Base-by-base conservation (phyloP, 192 early-diverging fungal species). In the Coemansia sp. region DNA sequence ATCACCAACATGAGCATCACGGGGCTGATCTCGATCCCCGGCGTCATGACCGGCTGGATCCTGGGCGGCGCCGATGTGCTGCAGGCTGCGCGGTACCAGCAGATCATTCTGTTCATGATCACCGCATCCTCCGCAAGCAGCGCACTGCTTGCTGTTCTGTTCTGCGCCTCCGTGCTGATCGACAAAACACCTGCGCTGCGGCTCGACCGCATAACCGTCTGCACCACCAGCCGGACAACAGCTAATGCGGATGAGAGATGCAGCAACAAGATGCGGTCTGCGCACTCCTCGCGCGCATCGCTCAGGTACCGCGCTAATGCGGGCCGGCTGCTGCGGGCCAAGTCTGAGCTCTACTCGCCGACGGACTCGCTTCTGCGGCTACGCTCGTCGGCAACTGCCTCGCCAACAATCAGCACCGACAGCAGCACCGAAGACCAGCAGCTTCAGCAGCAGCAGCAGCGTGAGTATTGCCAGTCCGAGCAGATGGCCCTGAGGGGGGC, bases 41-140 rank as follows among this genome's bases (percentile, higher is more conserved):
- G 91, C 5, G 85, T 92, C 81, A 93, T 95, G 94, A 92, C 90
- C 0, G 94, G 94, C 37, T 92, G 93, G 69, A 86, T 94, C 48
- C 85, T 96, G 56, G 92, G 90, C n/a, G 94, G 94, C 40, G 87
- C 92, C 0, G 83, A 88, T 9, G 89, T 94, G 37, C 84, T 87
- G 65, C 86, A 92, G 49, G 93, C 94, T 0, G 89, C 88, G n/a
- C 82, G 87, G 56, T 94, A 92, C 65, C 92, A 94, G 72, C 88
- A 91, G 65, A 90, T 94, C 56, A 90, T 96, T 54, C 88, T 93
- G 85, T 94, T 93, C 69, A 90, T 96, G 90, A 90, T 96, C 21
- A 86, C 87, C 16, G 89, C 92, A 0, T 87, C 88, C n/a, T 86
- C 87, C 9, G 86, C 87, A 13, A 84, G 93, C 37, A 90, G 86